phyloP scores from a whole-genome alignment of 2,329 filamentous ascomycete genomes.

The Fusarium sacchari region DNA sequence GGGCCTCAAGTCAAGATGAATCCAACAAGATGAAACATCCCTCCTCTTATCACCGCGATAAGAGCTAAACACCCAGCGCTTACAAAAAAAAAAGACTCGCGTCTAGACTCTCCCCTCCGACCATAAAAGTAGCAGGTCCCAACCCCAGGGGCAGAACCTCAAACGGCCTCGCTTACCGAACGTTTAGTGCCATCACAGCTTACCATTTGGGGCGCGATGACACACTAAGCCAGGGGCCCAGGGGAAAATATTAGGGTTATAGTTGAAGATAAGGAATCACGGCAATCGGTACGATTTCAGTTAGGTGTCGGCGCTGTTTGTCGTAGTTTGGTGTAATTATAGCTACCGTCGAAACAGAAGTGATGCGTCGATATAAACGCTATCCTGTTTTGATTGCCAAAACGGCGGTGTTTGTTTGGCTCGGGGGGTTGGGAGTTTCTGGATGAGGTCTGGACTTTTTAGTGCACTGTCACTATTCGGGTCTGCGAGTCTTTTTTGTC shows the following conservation, averaged over 20 bases:
- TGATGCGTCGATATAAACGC: neutral
- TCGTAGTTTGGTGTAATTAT: neutral
- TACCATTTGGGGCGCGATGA: neutral
- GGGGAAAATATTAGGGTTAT: neutral
- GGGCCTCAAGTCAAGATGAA: neutral
- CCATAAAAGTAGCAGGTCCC: neutral
- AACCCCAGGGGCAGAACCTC: neutral
- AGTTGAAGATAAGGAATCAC: neutral
- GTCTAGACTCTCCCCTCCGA: neutral
- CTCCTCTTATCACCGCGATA: neutral
- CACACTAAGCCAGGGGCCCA: neutral
- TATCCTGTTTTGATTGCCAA: neutral
- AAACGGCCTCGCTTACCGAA: constrained; percentile 2
- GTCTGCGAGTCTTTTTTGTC: rapidly evolving
- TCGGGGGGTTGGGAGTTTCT: neutral
- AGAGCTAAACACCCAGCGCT: neutral
- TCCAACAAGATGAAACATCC: neutral
- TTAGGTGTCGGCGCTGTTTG: neutral
- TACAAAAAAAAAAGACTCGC: neutral
- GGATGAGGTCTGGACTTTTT: neutral
- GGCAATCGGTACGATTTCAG: neutral
- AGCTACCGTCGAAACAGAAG: neutral
- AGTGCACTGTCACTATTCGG: rapidly evolving
- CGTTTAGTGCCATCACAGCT: neutral
- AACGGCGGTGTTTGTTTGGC: neutral